Evolutionary conservation across 2,329 filamentous ascomycete species (phyloP).

Genomic region (Xylariaceae sp.): DNA sequence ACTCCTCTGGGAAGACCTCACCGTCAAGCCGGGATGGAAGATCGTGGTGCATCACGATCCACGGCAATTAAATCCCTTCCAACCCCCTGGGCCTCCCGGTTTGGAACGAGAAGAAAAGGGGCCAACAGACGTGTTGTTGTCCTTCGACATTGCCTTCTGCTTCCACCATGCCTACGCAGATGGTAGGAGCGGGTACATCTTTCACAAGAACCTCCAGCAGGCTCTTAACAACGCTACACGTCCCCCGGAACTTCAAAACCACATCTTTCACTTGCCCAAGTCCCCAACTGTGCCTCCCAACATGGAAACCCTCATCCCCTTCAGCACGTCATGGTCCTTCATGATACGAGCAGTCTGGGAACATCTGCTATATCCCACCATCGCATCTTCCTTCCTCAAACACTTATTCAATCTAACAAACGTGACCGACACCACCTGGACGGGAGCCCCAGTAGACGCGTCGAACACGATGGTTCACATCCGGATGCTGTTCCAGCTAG

Average conservation of each 20-base stretch:
- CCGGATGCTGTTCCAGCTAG: conserved; percentile 36
- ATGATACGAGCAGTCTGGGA: conserved; percentile 17
- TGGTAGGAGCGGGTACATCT: conserved; percentile 42
- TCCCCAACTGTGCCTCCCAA: conserved; percentile 33
- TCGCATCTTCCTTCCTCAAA: conserved; percentile 37
- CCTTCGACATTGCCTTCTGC: conserved; percentile 41
- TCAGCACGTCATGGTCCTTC: conserved; percentile 27
- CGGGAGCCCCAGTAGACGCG: conserved; percentile 33
- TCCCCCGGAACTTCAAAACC: conserved; percentile 18
- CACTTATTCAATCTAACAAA: conserved; percentile 3
- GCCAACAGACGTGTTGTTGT: conserved; percentile 2
- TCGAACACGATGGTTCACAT: conserved; percentile 35
- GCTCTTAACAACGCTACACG: conserved; percentile 33
- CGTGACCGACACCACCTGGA: conserved; percentile 33
- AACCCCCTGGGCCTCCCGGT: background rate
- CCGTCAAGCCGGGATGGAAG: conserved; percentile 43
- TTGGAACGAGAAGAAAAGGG: background rate
- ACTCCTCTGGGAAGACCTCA: conserved; percentile 37
- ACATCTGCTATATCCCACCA: conserved; percentile 31
- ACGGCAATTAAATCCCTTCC: conserved; percentile 9
- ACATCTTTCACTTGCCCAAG: conserved; percentile 31
- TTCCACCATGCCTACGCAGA: conserved; percentile 51
- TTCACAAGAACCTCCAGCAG: conserved; percentile 43
- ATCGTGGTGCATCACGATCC: conserved; percentile 34
- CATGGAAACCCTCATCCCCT: conserved; percentile 39